phyloP scores from a whole-genome alignment of 257 asterid genomes.

The Salvia miltiorrhiza region DNA sequence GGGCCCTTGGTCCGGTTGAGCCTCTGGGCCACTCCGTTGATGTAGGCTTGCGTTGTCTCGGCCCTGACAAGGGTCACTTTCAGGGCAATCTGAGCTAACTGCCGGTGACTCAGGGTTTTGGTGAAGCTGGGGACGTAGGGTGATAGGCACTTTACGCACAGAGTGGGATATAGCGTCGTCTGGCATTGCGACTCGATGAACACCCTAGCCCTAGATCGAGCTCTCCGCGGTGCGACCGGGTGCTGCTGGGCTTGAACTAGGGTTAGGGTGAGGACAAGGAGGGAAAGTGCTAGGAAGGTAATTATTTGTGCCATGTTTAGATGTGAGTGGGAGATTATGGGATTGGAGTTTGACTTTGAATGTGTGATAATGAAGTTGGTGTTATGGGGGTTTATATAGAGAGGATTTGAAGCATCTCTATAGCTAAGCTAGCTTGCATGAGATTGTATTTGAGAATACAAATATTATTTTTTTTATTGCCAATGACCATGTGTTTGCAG shows the following conservation, averaged over 20 bases:
- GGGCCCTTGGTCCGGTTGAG: conserved; percentile 36
- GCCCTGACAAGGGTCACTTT: conserved; percentile 50
- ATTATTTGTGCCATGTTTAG: conserved; percentile 15
- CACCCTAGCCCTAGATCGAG: conserved; percentile 37
- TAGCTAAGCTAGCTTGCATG: conserved; percentile 20
- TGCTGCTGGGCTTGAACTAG: not conserved
- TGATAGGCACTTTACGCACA: conserved; percentile 38
- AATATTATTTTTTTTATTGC: not conserved
- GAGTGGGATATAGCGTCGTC: conserved; percentile 37
- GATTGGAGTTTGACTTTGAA: not conserved
- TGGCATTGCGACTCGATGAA: conserved; percentile 45
- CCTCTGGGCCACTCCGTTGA: conserved; percentile 35
- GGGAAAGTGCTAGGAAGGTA: conserved; percentile 19
- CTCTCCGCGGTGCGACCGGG: not conserved
- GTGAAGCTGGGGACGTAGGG: conserved; percentile 27
- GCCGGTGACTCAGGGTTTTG: conserved; percentile 34
- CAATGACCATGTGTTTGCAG: conserved; percentile 20
- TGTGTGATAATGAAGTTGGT: conserved; percentile 8
- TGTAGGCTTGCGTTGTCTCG: conserved; percentile 39
- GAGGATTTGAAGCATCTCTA: conserved; percentile 17
- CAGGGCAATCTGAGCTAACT: conserved; percentile 52
- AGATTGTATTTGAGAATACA: conserved; percentile 9
- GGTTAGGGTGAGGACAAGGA: conserved; percentile 28
- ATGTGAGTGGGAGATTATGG: not conserved
- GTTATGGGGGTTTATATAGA: conserved; percentile 31